Evolutionary conservation across 2,329 filamentous ascomycete genomes (phyloP).

Genomic region (Diplodia corticola): DNA sequence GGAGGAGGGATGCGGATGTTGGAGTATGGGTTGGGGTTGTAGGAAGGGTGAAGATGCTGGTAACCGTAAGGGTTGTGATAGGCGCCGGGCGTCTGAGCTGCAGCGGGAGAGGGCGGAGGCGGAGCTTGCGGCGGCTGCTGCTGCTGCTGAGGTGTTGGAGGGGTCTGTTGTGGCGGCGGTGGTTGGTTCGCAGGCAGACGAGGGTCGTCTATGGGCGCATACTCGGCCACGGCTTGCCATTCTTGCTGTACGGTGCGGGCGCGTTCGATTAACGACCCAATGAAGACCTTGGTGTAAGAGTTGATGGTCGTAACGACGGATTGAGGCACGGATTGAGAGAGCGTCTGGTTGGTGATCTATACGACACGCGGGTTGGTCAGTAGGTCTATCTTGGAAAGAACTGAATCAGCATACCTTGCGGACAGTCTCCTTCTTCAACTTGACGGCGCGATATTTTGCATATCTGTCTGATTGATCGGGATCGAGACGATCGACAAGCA

Average conservation of each 20-base stretch:
- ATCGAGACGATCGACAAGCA: constrained; percentile 66
- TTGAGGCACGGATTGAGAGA: constrained; percentile 74
- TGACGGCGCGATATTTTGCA: constrained; percentile 68
- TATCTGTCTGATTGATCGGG: constrained; percentile 68
- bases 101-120: constrained; percentile 33
- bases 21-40: constrained; percentile 18
- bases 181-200: constrained; percentile 33
- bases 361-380: background rate
- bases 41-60: constrained; percentile 8
- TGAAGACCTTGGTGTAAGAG: constrained; percentile 73
- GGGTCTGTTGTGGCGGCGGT: constrained; percentile 1
- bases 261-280: constrained; percentile 72
- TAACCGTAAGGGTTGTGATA: constrained; percentile 33
- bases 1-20: constrained; percentile 18
- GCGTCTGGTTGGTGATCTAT: constrained; percentile 74
- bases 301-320: constrained; percentile 75
- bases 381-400: background rate
- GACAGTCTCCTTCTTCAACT: constrained; percentile 67
- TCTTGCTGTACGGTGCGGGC: constrained; percentile 71
- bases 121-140: constrained; percentile 31
- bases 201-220: constrained; percentile 57
- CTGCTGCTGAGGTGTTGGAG: constrained; percentile 23
- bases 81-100: constrained; percentile 27
- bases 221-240: constrained; percentile 59
- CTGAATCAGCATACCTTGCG: constrained; percentile 54